Conservation (phyloP, 441 rosid genomes). For the Corymbia citriodora region DNA sequence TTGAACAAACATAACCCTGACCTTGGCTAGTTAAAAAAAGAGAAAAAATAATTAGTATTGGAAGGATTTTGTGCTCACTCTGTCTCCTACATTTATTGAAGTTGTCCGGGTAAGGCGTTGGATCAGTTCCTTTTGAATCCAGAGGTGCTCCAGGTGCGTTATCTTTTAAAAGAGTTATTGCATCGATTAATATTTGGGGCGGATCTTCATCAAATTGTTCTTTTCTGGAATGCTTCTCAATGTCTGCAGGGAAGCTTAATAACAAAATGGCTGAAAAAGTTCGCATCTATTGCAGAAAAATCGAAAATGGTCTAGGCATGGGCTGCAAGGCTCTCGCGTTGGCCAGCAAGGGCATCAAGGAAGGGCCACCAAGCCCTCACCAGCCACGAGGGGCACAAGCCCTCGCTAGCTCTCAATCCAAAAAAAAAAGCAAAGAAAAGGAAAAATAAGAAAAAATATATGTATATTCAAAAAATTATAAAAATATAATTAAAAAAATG, state of each 20-base stretch:
- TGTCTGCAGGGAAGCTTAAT: not conserved
- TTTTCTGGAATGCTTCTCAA: not conserved
- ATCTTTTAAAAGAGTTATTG: fast-evolving
- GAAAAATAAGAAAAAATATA: too few relatives aligned
- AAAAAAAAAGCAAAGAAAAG: too few relatives aligned
- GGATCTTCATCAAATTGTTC: not conserved
- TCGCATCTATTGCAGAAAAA: fast-evolving
- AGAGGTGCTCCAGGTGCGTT: not conserved
- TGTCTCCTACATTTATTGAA: too few relatives aligned
- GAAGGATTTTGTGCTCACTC: not conserved
- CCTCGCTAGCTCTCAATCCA: too few relatives aligned
- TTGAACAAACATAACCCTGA: not conserved
- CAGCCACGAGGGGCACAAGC: too few relatives aligned
- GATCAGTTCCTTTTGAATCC: fast-evolving
- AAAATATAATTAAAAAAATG: too few relatives aligned
- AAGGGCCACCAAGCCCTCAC: too few relatives aligned
- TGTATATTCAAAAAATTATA: too few relatives aligned
- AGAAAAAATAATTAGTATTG: not conserved
- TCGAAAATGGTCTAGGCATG: not conserved
- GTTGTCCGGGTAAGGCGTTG: fast-evolving
- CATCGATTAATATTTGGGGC: not conserved
- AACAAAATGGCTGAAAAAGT: not conserved
- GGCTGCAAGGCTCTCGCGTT: too few relatives aligned
- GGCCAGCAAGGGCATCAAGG: too few relatives aligned
- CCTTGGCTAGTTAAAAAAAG: not conserved